These are phyloP conservation scores for Bjerkandera adusta DNA, from an alignment of 1,284 basidiomycete species.

Conservation along the genomic window DNA sequence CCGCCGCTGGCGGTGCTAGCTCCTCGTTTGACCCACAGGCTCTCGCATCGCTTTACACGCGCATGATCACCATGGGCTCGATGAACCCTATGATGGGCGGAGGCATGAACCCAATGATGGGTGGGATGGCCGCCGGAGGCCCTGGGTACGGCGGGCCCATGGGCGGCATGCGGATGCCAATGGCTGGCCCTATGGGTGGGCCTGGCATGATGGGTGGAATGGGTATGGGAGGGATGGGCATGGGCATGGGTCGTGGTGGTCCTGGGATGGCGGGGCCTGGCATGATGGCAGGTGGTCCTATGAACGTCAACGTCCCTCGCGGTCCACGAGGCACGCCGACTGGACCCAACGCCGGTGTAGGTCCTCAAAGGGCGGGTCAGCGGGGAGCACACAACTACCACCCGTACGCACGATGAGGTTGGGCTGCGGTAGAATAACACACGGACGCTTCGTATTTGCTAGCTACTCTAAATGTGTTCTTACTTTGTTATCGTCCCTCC, in stretches of 20 bases:
- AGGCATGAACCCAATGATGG: constrained; percentile 45
- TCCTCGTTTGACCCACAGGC: constrained; percentile 80
- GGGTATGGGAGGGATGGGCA: constrained; percentile 40
- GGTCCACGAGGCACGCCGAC: constrained; percentile 61
- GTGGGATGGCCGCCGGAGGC: constrained; percentile 32
- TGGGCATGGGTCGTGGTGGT: constrained; percentile 34
- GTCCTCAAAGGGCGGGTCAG: constrained; percentile 71
- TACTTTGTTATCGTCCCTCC: too few relatives aligned
- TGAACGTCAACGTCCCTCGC: constrained; percentile 60
- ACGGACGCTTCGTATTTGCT: not conserved
- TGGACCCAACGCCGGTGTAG: constrained; percentile 52
- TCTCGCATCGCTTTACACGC: constrained; percentile 75
- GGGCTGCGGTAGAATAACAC: not conserved
- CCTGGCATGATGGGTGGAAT: constrained; percentile 42
- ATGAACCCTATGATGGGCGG: constrained; percentile 39
- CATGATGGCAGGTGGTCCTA: constrained; percentile 29
- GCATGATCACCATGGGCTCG: constrained; percentile 79
- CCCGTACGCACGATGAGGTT: constrained; percentile 64
- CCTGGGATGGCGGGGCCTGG: constrained; percentile 28
- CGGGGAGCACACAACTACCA: constrained; percentile 77
- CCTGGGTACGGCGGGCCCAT: constrained; percentile 31
- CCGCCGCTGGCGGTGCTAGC: constrained; percentile 32
- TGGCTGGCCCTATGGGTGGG: constrained; percentile 25
- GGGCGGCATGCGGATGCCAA: constrained; percentile 36
- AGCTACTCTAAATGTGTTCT: constrained; percentile 2